A percentile compares a stretch with the other conserved stretches of the same genome.
These are phyloP conservation scores for Liquidambar formosana DNA, from an alignment of 164 flowering plant species.

Conservation along the genomic window DNA sequence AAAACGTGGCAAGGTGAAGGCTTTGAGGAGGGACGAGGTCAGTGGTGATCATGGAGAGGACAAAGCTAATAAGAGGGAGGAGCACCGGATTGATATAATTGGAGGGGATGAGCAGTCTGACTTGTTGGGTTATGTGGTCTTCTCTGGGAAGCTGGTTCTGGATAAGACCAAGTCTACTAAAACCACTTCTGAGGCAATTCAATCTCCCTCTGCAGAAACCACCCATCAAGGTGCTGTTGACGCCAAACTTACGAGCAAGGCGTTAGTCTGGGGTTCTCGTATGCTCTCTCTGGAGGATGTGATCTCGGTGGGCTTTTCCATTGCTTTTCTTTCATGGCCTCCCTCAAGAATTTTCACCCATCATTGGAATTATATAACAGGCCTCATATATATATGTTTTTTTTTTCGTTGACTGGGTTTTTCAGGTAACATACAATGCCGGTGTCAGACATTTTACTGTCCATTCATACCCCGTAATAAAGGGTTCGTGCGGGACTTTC, in stretches of 20 bases:
- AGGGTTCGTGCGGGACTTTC: conserved; percentile 63
- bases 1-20: conserved; percentile 72
- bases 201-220: conserved; percentile 41
- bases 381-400: conserved; percentile 11
- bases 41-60: conserved; percentile 40
- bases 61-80: conserved; percentile 55
- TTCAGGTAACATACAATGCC: conserved; percentile 75
- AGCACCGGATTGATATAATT: conserved; percentile 77
- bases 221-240: conserved; percentile 59
- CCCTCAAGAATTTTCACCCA: background rate
- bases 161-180: conserved; percentile 51
- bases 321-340: conserved; percentile 1
- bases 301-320: conserved; percentile 61
- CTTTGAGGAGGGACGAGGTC: conserved; percentile 33
- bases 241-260: conserved; percentile 93
- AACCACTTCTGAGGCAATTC: conserved; percentile 30
- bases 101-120: conserved; percentile 81
- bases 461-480: conserved; percentile 79
- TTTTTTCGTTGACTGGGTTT: conserved; percentile 9
- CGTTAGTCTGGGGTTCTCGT: conserved; percentile 82
- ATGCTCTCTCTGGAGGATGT: conserved; percentile 74
- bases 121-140: conserved; percentile 73
- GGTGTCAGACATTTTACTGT: conserved; percentile 91
- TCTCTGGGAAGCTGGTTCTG: conserved; percentile 70
- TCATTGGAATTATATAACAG: background rate